Evolutionary conservation across 768 basidiomycete genomes (phyloP), one percentile per base, ranked within the genome.

Genomic region (Pleurotus tuber-regium): DNA sequence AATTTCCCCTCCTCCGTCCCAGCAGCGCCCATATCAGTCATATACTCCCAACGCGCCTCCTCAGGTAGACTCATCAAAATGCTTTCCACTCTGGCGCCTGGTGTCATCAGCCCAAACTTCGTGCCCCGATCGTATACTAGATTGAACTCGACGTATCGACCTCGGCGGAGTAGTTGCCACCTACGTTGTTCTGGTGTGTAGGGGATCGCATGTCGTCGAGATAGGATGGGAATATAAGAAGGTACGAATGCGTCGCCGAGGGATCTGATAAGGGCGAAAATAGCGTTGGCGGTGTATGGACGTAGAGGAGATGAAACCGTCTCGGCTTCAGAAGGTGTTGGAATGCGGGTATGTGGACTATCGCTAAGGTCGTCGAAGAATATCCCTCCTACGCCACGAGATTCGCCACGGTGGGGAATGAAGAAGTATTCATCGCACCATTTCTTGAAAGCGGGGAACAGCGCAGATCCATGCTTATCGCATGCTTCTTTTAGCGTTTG

Each of bases 391-490:
- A 99, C 70, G 3, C 97, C 97, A 38, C 97, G 82, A 2, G 83
- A 70, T 71, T 98, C 97, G 25, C 70, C 64, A 9, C 97, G 83
- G 66, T 98, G 97, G 14, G 89, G 78, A 62, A 98, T 88, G 67
- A 78, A 87, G 68, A 99, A 99, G 72, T 99, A 99, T 65, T 95
- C 87, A 69, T 98, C 97, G 71, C 96, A 98, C 92, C 94, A 98
- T 57, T 80, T 79, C 66, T 98, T 98, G 79, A 94, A 92, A 2
- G 76, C 71, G 2, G 80, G 77, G 72, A 92, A 90, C 47, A 96
- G 74, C 23, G 72, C 70, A 2, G 73, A 56, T 31, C 89, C 84
- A 63, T 93, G 86, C 21, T 72, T 66, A 58, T 89, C 87, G 66
- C 92, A 95, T 1, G 88, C 89, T 6, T 63, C 64, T 64, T 90